These are phyloP conservation scores for Termitomyces sp. DNA, from an alignment of 768 basidiomycete genomes.

Conservation along the genomic window DNA sequence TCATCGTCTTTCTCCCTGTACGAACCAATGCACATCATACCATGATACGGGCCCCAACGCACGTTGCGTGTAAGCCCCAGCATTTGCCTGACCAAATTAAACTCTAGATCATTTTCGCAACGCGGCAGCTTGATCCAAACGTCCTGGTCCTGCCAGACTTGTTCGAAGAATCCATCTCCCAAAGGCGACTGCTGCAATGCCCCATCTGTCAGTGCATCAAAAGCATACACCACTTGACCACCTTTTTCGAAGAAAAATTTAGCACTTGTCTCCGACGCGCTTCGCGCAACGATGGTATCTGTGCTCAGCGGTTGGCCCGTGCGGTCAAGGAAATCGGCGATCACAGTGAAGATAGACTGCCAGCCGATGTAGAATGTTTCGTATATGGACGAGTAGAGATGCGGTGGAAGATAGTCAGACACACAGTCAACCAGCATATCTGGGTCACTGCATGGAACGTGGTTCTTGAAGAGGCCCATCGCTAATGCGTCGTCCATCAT, in stretches of 20 bases:
- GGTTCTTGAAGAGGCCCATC: neutral
- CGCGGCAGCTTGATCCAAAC: constrained; percentile 15
- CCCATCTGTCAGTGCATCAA: constrained; percentile 25
- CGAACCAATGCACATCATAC: neutral
- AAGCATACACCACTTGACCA: constrained; percentile 24
- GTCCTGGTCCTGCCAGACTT: constrained; percentile 19
- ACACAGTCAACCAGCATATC: neutral
- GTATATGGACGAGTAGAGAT: constrained; percentile 12
- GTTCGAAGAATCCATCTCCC: constrained; percentile 21
- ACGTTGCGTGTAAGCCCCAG: constrained; percentile 21
- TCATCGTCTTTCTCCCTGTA: neutral
- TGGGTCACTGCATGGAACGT: neutral
- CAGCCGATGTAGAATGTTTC: constrained; percentile 26
- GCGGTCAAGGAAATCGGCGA: constrained; percentile 15
- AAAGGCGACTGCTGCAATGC: constrained; percentile 24
- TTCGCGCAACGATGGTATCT: neutral
- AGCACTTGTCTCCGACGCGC: neutral
- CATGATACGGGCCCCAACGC: constrained; percentile 14
- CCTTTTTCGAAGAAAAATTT: constrained; percentile 23
- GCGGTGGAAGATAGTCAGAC: constrained; percentile 8
- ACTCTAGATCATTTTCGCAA: constrained; percentile 28
- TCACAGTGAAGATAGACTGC: constrained; percentile 20
- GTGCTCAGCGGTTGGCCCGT: constrained; percentile 4
- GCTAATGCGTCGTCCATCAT: neutral
- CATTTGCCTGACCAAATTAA: constrained; percentile 24